phyloP scores from a whole-genome alignment of 208 protist species.

The Blastocrithidia nonstop region DNA sequence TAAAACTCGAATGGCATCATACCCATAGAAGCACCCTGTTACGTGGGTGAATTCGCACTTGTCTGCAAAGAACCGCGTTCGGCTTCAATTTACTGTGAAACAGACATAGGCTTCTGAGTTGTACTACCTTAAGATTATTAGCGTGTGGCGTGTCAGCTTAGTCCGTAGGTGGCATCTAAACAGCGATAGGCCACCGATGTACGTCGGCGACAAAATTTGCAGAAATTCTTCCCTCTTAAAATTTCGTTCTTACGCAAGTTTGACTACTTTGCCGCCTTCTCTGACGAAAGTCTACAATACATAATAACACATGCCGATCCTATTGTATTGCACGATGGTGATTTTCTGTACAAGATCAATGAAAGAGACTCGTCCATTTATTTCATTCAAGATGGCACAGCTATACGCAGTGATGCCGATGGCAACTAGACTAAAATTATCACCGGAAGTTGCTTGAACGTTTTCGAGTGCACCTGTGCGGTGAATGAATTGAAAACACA shows the following conservation, averaged over 20 bases:
- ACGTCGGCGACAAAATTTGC: constrained; percentile 58
- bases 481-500: constrained; percentile 63
- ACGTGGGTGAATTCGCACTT: constrained; percentile 79
- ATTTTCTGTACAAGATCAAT: constrained; percentile 38
- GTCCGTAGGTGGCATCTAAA: constrained; percentile 54
- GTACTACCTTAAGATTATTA: constrained; percentile 73
- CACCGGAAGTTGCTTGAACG: constrained; percentile 62
- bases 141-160: constrained; percentile 49
- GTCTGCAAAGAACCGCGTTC: constrained; percentile 78
- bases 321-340: constrained; percentile 70
- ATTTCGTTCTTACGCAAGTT: constrained; percentile 64
- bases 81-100: constrained; percentile 75
- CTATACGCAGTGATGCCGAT: constrained; percentile 21
- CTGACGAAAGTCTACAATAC: constrained; percentile 21
- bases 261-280: constrained; percentile 65
- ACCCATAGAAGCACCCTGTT: constrained; percentile 59
- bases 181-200: constrained; percentile 77
- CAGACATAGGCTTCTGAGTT: constrained; percentile 66
- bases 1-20: constrained; percentile 59
- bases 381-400: constrained; percentile 73
- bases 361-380: constrained; percentile 65
- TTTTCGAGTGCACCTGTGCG: constrained; percentile 75
- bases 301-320: constrained; percentile 59
- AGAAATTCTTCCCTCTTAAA: constrained; percentile 65
- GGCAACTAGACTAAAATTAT: constrained; percentile 9